Evolutionary conservation across 2,329 filamentous ascomycete species (phyloP).

Genomic region (Aureobasidium sp.): DNA sequence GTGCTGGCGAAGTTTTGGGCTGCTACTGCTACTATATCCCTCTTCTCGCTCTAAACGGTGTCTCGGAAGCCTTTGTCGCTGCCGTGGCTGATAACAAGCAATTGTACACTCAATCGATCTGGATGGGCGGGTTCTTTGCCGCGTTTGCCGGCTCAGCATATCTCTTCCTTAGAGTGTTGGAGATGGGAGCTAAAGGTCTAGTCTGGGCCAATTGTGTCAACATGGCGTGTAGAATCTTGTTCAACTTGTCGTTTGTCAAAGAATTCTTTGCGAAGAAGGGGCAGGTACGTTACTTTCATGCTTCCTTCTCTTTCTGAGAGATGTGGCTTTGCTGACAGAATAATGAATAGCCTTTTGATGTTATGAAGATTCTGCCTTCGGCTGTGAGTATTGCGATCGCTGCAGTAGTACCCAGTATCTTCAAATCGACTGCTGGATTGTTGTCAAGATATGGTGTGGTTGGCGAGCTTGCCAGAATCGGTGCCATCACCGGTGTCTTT

Average conservation of each 20-base stretch:
- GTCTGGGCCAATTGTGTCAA: constrained; percentile 85
- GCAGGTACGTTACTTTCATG: constrained; percentile 16
- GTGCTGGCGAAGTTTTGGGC: constrained; percentile 65
- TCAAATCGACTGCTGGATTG: constrained; percentile 25
- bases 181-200: constrained; percentile 68
- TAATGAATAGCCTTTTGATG: constrained; percentile 19
- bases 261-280: constrained; percentile 50
- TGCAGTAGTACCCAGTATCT: constrained; percentile 29
- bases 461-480: constrained; percentile 34
- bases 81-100: constrained; percentile 70
- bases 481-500: constrained; percentile 29
- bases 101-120: constrained; percentile 67
- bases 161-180: constrained; percentile 60
- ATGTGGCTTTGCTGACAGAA: not conserved
- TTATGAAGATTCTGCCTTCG: constrained; percentile 25
- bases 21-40: constrained; percentile 91
- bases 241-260: constrained; percentile 67
- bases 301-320: not conserved
- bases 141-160: constrained; percentile 69
- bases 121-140: constrained; percentile 76
- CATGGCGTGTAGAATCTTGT: constrained; percentile 76
- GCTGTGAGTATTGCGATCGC: constrained; percentile 29
- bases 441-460: constrained; percentile 31
- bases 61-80: constrained; percentile 86
- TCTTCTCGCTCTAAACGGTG: constrained; percentile 81